Evolutionary conservation across 2,329 filamentous ascomycete species (phyloP).

Genomic region (Rugonectria rugulosa): DNA sequence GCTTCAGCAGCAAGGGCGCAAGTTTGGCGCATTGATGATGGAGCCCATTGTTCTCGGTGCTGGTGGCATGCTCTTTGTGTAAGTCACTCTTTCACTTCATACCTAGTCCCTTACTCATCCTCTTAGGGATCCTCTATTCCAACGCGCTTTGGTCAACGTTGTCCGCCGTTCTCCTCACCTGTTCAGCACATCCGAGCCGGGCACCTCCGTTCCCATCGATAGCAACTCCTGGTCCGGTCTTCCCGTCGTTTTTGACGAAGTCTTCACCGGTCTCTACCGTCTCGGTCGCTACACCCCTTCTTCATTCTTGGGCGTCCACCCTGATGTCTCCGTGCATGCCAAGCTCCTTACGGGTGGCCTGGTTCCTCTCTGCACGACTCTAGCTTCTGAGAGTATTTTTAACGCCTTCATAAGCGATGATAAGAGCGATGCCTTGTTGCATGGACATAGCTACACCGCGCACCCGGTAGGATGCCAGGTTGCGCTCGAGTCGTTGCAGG

Average conservation of each 20-base stretch:
- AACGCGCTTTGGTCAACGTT: conserved; percentile 72
- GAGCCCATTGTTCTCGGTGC: conserved; percentile 84
- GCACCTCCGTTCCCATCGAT: conserved; percentile 21
- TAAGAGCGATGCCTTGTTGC: conserved; percentile 80
- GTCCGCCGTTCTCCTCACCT: conserved; percentile 67
- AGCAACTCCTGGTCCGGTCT: conserved; percentile 71
- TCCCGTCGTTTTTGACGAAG: conserved; percentile 84
- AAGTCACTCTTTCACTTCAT: conserved; percentile 43
- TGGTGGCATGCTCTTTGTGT: conserved; percentile 84
- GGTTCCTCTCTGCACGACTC: conserved; percentile 77
- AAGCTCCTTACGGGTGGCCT: conserved; percentile 85
- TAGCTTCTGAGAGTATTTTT: conserved; percentile 79
- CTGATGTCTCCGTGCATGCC: conserved; percentile 82
- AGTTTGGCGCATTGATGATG: conserved; percentile 80
- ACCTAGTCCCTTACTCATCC: conserved; percentile 20
- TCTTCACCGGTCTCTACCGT: conserved; percentile 86
- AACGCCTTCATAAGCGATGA: conserved; percentile 73
- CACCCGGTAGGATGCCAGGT: conserved; percentile 84
- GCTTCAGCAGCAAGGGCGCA: conserved; percentile 64
- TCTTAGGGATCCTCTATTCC: conserved; percentile 79
- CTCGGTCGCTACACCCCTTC: conserved; percentile 76
- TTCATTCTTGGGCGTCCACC: conserved; percentile 71
- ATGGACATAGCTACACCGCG: conserved; percentile 88
- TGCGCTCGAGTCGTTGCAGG: conserved; percentile 69
- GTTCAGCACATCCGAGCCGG: conserved; percentile 49